Base-by-base conservation (phyloP, 495 filamentous ascomycete species). In the Daldinia vernicosa region DNA sequence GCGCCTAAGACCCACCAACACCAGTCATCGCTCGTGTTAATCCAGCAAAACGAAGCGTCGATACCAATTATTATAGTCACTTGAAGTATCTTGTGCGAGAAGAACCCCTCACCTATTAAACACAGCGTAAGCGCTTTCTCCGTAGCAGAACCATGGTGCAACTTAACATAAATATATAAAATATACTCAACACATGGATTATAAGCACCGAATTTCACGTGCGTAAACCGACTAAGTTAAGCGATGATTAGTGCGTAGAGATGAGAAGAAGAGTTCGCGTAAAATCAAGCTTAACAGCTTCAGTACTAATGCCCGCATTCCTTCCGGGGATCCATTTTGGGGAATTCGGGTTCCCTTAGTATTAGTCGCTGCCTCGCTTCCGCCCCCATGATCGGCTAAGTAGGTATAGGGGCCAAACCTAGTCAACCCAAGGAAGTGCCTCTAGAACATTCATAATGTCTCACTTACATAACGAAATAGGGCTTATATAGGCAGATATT, bases 1-100 rank as follows among this genome's bases (percentile, higher is more conserved):
- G 62, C 56, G 62, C 68, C 61, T 8, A 71, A 37, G 15, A 57
- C 62, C 68, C 62, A 66, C 27, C 7, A 63, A 60, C 12, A 70
- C 62, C 17, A 61, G 56, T 24, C 37, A 9, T 45, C 32, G 1
- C 8, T 27, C 8, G 27, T 15, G 17, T 22, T 56, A 19, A 14
- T 56, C 22, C 15, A 70, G 50, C n/a, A 24, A 57, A 4, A 52
- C 50, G 30, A 56, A n/a, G 40, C 68, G 52, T 6, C 58, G 33
- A n/a, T 61, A 39, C 68, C 68, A 71, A 39, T 71, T 66, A 33
- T 65, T 60, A 45, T 70, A 70, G 14, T 50, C 53, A 17, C 54
- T 54, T 11, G 17, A 47, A 47, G 43, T 2, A 37, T 54, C 19
- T 12, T 19, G 45, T 22, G 45, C 12, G 51, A 17, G 55, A 69